phyloP scores from a whole-genome alignment of 108 stramenopile genomes.

The Epipyxis sp. region DNA sequence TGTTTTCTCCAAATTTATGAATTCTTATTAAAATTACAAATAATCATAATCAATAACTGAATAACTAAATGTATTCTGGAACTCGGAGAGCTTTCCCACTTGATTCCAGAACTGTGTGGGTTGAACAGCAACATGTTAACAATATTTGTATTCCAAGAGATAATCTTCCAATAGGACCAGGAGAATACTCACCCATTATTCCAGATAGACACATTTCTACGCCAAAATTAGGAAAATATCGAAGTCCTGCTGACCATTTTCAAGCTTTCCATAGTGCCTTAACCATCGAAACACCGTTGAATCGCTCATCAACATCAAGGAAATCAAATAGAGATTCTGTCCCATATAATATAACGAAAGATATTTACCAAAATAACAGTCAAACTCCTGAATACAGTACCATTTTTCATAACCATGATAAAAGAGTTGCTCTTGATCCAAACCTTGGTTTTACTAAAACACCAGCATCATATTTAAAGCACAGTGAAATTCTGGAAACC shows the following conservation, averaged over 20 bases:
- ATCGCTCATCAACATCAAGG: neutral
- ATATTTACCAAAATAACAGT: neutral
- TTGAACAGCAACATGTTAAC: constrained; percentile 25
- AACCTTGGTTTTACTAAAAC: neutral
- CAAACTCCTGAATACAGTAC: neutral
- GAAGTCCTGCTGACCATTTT: neutral
- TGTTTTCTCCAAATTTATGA: no score
- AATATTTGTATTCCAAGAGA: neutral
- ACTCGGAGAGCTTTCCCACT: constrained; percentile 22
- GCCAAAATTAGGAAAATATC: neutral
- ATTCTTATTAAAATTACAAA: no score
- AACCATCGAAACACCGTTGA: no score
- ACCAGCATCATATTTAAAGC: neutral
- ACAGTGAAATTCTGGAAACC: neutral
- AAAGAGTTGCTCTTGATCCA: constrained; percentile 1
- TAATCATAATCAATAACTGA: no score
- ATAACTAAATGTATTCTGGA: no score
- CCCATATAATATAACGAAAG: neutral
- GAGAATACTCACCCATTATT: constrained; percentile 18
- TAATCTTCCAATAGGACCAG: constrained; percentile 27
- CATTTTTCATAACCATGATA: constrained; percentile 21
- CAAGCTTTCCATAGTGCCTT: neutral
- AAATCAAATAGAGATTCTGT: neutral
- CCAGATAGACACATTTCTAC: neutral
- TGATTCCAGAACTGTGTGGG: constrained; percentile 31